Evolutionary conservation across 2,329 filamentous ascomycete genomes (phyloP), one percentile per base, ranked within the genome.

Genomic region (Xylariaceae sp.): DNA sequence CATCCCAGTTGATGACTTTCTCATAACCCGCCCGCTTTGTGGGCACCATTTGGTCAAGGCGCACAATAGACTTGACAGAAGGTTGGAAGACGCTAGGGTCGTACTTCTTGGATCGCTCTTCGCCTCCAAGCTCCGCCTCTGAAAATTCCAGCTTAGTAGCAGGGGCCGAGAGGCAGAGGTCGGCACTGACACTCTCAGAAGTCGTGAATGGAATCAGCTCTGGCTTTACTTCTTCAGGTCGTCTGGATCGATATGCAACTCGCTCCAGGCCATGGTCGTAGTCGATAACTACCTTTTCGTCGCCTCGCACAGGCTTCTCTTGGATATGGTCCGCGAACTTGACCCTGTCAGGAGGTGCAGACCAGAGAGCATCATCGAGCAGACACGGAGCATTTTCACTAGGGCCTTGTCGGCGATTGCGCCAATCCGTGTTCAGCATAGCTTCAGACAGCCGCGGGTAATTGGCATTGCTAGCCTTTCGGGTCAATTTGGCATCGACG

Each of bases 131-230:
- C 12, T 56, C 50, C 5, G 55, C 58, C 1, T 49, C 42, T 1
- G 50, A 55, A 35, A 51, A 65, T 19, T 65, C 63, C 12, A 53
- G 56, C 53, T 67, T 67, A 11, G 64, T 64, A 6, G 66, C 58
- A 11, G 67, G 67, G 1, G 67, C 65, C 3, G 67, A 68, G 39
- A 62, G 52, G 37, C 67, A 68, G 11, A 65, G 62, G 19, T 65
- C 65, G 1, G 62, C 55, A 30, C 64, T 62, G 11, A 69, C 40
- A 48, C 29, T 62, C 40, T 54, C 64, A 50, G 55, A 2, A n/a
- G 6, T 50, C 8, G 44, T 60, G 37, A 51, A 60, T 19, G 55
- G 57, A 30, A 55, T 34, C 8, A 60, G 57, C 5, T 60, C 55
- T 2, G 55, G 55, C 31, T 35, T 51, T 26, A 60, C 57, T 11